Evolutionary conservation across 192 early-diverging fungal species (phyloP), one percentile per base, ranked within the genome.

Genomic region (Chytriomyces sp.): DNA sequence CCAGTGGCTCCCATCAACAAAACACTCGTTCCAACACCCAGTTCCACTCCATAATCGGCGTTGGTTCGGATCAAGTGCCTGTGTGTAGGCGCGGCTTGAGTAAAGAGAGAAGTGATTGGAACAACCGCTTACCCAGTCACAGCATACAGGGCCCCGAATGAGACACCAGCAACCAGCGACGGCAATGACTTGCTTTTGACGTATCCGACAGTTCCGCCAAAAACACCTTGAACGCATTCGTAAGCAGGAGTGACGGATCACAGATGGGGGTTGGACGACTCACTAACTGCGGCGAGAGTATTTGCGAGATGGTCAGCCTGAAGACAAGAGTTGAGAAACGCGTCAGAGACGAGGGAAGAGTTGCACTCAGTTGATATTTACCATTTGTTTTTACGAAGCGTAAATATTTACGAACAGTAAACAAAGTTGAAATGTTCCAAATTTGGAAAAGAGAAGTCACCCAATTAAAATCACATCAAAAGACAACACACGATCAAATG

Each of bases 121-220:
- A 24, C 50, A 46, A 64, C 26, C 49, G 35, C 35, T 72, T 64
- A 86, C 81, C 83, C 86, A 20, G 84, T 77, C 9, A 67, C 57
- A n/a, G 62, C 78, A 50, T 83, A 88, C 24, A 85, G 75, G 5
- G 79, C 75, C 11, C 82, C 85, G 62, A 89, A 82, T 0, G 79
- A 45, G 8, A 86, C 45, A 7, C 87, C 87, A 11, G 87, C 87
- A 46, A 82, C 77, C 5, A 86, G 77, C 7, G 83, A 85, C 5
- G 85, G 85, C 20, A 70, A 7, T 26, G 84, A 85, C 59, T 74
- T 65, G 10, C 67, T 67, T 35, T 65, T 47, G 18, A 71, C 67
- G 64, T 84, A 88, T 45, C 87, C 87, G 35, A 82, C 61, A 61
- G 69, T 63, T 9, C 87, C 87, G 44, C 87, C 87, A 61, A 82